Evolutionary conservation across 1,284 basidiomycete species (phyloP).

Genomic region (Rhodotorula sp.): DNA sequence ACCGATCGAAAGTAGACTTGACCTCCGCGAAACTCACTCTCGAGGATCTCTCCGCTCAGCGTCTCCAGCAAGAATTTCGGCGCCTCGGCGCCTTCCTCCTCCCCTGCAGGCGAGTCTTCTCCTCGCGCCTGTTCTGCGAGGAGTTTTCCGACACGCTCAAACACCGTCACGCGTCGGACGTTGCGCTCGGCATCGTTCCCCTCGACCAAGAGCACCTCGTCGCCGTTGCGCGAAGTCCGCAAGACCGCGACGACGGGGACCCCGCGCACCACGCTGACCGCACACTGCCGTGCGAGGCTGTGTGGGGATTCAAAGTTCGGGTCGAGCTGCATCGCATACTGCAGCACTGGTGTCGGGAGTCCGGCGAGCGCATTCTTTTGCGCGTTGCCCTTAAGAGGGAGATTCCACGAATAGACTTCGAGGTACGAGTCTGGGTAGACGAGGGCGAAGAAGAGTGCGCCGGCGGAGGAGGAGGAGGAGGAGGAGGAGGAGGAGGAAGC

Average conservation of each 20-base stretch:
- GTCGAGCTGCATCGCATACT: slow-evolving; percentile 4
- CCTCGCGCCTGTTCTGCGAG: slow-evolving; percentile 38
- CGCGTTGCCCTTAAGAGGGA: slow-evolving; percentile 14
- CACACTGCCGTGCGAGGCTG: slow-evolving; percentile 25
- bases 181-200: neutral
- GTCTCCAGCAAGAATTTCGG: slow-evolving; percentile 55
- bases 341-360: slow-evolving; percentile 12
- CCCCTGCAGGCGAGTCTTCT: slow-evolving; percentile 11
- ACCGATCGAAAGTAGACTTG: neutral
- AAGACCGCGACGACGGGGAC: slow-evolving; percentile 16
- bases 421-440: slow-evolving; percentile 46
- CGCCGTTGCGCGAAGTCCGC: slow-evolving; percentile 13
- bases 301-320: neutral
- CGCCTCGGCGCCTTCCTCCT: slow-evolving; percentile 37
- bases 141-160: slow-evolving; percentile 54
- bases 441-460: slow-evolving; percentile 50
- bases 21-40: slow-evolving; percentile 52
- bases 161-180: slow-evolving; percentile 11
- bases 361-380: slow-evolving; percentile 19
- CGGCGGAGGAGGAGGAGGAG: neutral
- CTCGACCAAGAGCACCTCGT: slow-evolving; percentile 29
- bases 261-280: slow-evolving; percentile 2
- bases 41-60: slow-evolving; percentile 56
- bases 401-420: slow-evolving; percentile 58
- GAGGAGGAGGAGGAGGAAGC: slow-evolving; percentile 47